Evolutionary conservation across 106 monocot genomes (phyloP), one percentile per base, ranked within the genome.

Genomic region (Allium fistulosum): DNA sequence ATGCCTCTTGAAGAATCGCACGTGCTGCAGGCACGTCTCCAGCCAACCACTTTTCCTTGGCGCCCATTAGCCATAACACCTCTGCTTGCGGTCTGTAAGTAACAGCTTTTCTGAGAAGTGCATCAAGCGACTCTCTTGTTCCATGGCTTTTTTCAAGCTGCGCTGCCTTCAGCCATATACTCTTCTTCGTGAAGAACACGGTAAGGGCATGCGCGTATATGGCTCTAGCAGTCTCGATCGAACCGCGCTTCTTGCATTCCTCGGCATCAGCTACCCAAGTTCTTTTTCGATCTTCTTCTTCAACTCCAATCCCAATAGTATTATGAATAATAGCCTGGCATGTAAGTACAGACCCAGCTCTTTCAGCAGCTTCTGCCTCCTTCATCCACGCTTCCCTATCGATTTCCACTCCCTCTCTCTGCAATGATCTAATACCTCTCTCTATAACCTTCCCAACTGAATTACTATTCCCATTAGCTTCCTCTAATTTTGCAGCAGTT

Each of bases 261-360:
- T 97, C 97, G 0, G 97, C 97, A 82, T 97, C 97, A 62, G 97
- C 97, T 76, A 97, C 97, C 97, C 92, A 97, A 28, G 97, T 97
- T 48, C 92, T 84, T 62, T 92, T 97, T 53, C 89, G 53, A 70
- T 97, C 97, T 69, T 97, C 92, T 68, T 92, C 97, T 56, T 97
- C 97, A 58, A 97, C 97, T 3, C 92, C 97, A 69, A 97, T 52
- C 53, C 84, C 92, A 51, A 97, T 82, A 1, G 97, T 97, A 48
- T 84, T 84, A 14, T 72, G 80, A 55, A 92, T 87, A 62, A 97
- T 92, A 17, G 97, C 92, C 58, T 92, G 83, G 57, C 97, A 97
- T 26, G 97, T 97, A 17, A 57, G 80, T 57, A 97, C 80, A 6
- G 97, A 97, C 10, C 89, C 97, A 46, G 97, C 88, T 46, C 88